These are phyloP conservation scores for Hypoxylon sp. DNA, from an alignment of 2,329 filamentous ascomycete genomes.

Conservation along the genomic window DNA sequence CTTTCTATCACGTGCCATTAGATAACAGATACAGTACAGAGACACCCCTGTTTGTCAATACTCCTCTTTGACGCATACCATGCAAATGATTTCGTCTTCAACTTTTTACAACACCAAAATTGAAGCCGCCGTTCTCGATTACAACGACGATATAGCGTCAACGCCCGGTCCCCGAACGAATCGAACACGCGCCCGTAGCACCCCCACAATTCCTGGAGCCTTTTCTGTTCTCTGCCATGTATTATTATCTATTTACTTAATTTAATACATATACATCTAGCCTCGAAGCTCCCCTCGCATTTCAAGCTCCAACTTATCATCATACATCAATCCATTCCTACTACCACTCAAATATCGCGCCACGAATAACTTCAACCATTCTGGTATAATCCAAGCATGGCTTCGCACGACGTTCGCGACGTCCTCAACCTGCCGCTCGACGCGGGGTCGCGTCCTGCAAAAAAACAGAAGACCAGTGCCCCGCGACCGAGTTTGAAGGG, in stretches of 20 bases:
- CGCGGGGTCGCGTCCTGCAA: conserved; percentile 70
- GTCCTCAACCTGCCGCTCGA: conserved; percentile 85
- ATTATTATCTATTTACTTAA: conserved; percentile 23
- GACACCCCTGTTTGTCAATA: conserved; percentile 27
- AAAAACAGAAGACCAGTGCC: conserved; percentile 79
- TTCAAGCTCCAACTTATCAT: background rate
- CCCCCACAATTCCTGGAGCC: background rate
- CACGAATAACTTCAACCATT: background rate
- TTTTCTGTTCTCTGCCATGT: conserved; percentile 18
- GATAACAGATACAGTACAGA: background rate
- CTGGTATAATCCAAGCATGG: conserved; percentile 65
- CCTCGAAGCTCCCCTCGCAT: conserved; percentile 1
- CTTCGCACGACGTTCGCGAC: conserved; percentile 86
- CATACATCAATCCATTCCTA: conserved; percentile 1
- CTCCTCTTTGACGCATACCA: conserved; percentile 28
- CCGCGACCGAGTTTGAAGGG: conserved; percentile 74
- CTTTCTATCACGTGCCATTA: conserved; percentile 26
- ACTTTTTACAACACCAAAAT: conserved; percentile 39
- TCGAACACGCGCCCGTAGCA: conserved; percentile 23
- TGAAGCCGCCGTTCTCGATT: conserved; percentile 9
- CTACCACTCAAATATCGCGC: background rate
- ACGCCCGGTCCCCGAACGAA: conserved; percentile 4
- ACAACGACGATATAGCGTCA: conserved; percentile 25
- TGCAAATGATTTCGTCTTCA: conserved; percentile 19
- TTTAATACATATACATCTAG: conserved; percentile 26